Base-by-base conservation (phyloP, 2,329 filamentous ascomycete species). In the Fusarium sp. region DNA sequence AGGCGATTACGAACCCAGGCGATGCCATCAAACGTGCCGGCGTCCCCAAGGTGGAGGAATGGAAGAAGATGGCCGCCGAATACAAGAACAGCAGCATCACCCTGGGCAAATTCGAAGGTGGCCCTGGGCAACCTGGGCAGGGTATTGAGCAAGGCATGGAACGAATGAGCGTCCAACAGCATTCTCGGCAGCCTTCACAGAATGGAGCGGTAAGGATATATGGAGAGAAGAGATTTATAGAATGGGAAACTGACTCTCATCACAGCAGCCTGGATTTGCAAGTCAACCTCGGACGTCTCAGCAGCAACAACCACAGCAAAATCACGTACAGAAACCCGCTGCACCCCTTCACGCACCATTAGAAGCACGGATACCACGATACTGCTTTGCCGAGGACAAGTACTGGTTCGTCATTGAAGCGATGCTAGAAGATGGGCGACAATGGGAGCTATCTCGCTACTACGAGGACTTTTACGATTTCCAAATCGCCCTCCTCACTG, bases 381-480 rank as follows among this genome's bases (percentile, higher is more conserved):
- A 97, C 81, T 97, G 93, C 78, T 98, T 96, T 75, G 93, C 94
- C 62, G 95, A 98, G 76, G 94, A 97, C 72, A 97, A 97, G 78
- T 98, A 98, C 80, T 98, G 96, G 93, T 99, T 98, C 75, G 92
- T 97, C 55, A 95, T 99, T 61, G 94, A 97, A 78, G 93, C 92
- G 24, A 87, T 90, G 73, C 88, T 98, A 79, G 93, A 97, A 75
- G 94, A 98, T 76, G 94, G 94, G 47, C 87, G 92, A 46, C 90
- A 92, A 75, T 98, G 94, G 94, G 94, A 97, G 77, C 83, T 99
- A 49, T 95, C 93, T 39, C 89, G 96, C 67, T 96, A 97, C 76
- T 99, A 99, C 76, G 94, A 98, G 78, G 96, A 98, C 81, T 99
- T 99, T 77, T 99, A 98, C 81, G 96, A 98, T 79, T 95, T 98